A percentile compares a stretch with the other conserved stretches of the same genome.
phyloP scores from a whole-genome alignment of 371 early-diverging fungal species.

The Funneliformis caledonium region DNA sequence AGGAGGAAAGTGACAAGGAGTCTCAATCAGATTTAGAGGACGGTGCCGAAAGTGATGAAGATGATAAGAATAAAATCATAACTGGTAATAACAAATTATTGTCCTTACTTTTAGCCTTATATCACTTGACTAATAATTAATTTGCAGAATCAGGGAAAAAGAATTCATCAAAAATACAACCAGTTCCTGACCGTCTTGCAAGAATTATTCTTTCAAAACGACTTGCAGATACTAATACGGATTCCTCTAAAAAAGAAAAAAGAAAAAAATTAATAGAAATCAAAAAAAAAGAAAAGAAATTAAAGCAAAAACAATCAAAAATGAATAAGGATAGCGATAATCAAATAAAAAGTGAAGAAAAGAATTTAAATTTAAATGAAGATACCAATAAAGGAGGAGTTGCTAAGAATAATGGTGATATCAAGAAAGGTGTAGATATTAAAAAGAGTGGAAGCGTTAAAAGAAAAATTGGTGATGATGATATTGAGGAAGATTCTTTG shows the following conservation, averaged over 20 bases:
- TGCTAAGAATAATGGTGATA: neutral
- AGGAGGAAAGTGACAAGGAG: neutral
- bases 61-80: constrained; percentile 39
- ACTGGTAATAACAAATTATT: constrained; percentile 43
- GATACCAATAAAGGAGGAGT: constrained; percentile 50
- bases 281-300: constrained; percentile 26
- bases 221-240: neutral
- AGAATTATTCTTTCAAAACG: constrained; percentile 17
- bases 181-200: constrained; percentile 25
- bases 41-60: neutral
- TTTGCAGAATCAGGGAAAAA: constrained; percentile 26
- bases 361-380: constrained; percentile 70
- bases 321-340: constrained; percentile 46
- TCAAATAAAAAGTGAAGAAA: constrained; percentile 69
- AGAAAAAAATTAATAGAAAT: constrained; percentile 45
- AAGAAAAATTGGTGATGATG: constrained; percentile 55
- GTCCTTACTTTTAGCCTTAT: constrained; percentile 40
- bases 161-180: neutral
- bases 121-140: constrained; percentile 42
- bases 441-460: constrained; percentile 25
- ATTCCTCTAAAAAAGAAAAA: constrained; percentile 41
- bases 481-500: constrained; percentile 60
- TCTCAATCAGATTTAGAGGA: neutral
- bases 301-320: constrained; percentile 9
- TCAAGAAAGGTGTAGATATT: constrained; percentile 55